Evolutionary conservation across 441 rosid genomes (phyloP).

Genomic region (Jatropha multifida): DNA sequence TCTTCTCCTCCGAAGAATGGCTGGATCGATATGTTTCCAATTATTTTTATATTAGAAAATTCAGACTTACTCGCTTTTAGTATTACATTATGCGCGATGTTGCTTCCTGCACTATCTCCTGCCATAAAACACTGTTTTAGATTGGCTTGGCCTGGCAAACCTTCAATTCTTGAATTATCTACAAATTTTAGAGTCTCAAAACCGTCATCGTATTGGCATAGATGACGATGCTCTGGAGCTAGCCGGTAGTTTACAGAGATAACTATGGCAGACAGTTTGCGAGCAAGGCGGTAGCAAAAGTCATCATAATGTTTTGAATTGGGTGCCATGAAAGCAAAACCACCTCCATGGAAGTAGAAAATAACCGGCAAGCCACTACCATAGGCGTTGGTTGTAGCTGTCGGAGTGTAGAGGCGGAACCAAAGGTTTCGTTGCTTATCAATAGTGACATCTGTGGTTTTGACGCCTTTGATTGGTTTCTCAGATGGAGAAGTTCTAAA

Average conservation of each 20-base stretch:
- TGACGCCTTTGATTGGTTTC: constrained; percentile 8
- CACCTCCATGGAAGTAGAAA: constrained; percentile 76
- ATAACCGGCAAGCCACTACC: constrained; percentile 41
- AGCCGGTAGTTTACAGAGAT: constrained; percentile 77
- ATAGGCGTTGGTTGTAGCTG: not conserved
- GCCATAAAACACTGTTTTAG: constrained; percentile 51
- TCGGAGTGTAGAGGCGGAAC: constrained; percentile 22
- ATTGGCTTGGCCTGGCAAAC: constrained; percentile 48
- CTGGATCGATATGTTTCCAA: constrained; percentile 56
- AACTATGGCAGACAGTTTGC: constrained; percentile 43
- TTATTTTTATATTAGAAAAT: constrained; percentile 28
- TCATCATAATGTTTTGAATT: constrained; percentile 42
- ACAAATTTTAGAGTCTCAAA: constrained; percentile 50
- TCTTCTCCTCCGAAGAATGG: constrained; percentile 75
- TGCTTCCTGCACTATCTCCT: constrained; percentile 81
- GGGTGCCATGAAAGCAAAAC: constrained; percentile 54
- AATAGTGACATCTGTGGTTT: constrained; percentile 5
- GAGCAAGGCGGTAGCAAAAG: constrained; percentile 55
- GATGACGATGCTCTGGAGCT: constrained; percentile 63
- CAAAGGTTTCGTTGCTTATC: constrained; percentile 12
- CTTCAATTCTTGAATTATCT: constrained; percentile 25
- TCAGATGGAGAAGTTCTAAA: not conserved
- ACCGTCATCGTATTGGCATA: constrained; percentile 65
- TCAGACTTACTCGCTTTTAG: constrained; percentile 27
- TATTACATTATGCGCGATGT: constrained; percentile 63